phyloP scores from a whole-genome alignment of 2,329 filamentous ascomycete species.

The Reticulascus tulasneorum region DNA sequence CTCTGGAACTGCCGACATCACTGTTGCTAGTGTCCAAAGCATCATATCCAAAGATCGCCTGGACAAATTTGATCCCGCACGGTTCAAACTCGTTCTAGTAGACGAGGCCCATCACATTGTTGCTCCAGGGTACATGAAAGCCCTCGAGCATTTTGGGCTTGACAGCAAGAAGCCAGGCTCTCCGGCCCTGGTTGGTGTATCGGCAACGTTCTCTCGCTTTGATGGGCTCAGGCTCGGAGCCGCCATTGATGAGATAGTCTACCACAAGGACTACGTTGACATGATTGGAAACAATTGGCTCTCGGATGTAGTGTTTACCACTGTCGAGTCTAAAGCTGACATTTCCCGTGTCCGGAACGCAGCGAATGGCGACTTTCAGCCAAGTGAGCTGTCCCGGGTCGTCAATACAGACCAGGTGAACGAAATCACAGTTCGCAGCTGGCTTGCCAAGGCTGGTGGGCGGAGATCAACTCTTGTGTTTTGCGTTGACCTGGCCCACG shows the following conservation, averaged over 20 bases:
- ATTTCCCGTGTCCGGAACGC: constrained; percentile 65
- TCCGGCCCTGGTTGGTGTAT: constrained; percentile 81
- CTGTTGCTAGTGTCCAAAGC: constrained; percentile 84
- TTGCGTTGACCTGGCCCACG: constrained; percentile 86
- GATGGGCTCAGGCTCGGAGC: constrained; percentile 79
- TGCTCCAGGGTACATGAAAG: constrained; percentile 70
- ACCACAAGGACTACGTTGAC: constrained; percentile 71
- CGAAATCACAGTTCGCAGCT: constrained; percentile 78
- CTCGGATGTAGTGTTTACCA: constrained; percentile 88
- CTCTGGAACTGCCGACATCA: constrained; percentile 82
- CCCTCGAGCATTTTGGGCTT: constrained; percentile 76
- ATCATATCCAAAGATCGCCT: constrained; percentile 73
- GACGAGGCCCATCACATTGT: constrained; percentile 98
- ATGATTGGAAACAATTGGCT: constrained; percentile 88
- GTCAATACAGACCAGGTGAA: constrained; percentile 83
- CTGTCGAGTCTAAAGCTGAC: constrained; percentile 78
- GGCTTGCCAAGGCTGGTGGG: constrained; percentile 70
- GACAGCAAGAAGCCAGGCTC: constrained; percentile 28
- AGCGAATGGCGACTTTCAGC: constrained; percentile 72
- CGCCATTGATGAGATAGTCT: constrained; percentile 92
- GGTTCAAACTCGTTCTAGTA: constrained; percentile 87
- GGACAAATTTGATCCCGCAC: constrained; percentile 72
- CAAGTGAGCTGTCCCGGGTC: constrained; percentile 69
- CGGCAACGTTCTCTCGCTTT: constrained; percentile 72
- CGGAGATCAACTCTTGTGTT: constrained; percentile 89